Evolutionary conservation across 2,329 filamentous ascomycete species (phyloP).

Genomic region (Lecanoromycetidae sp.): DNA sequence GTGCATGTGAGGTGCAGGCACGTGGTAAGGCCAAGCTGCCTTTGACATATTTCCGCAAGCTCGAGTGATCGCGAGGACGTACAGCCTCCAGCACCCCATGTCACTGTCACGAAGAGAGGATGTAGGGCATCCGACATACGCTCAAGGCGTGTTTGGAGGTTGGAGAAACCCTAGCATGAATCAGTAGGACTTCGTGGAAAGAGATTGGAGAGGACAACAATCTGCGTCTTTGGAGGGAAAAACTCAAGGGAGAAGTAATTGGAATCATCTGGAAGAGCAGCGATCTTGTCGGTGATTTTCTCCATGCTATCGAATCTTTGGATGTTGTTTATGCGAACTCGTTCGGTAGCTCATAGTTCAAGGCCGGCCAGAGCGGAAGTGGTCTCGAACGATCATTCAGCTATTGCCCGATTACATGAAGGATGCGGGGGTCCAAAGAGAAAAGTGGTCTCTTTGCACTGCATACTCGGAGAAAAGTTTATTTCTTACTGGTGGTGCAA

Average conservation of each 20-base stretch:
- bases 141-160: conserved; percentile 82
- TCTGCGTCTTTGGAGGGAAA: conserved; percentile 94
- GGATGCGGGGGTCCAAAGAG: too few relatives aligned
- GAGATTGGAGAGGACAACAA: conserved; percentile 36
- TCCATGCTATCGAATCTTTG: conserved; percentile 42
- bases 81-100: conserved; percentile 92
- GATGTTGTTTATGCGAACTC: not conserved
- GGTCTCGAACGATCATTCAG: too few relatives aligned
- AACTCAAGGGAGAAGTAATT: conserved; percentile 96
- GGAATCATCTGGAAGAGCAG: conserved; percentile 66
- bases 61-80: conserved; percentile 86
- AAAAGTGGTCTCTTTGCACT: not conserved
- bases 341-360: not conserved
- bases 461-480: too few relatives aligned
- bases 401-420: too few relatives aligned
- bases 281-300: conserved; percentile 91
- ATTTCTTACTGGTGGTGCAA: too few relatives aligned
- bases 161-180: conserved; percentile 60
- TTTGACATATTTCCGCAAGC: conserved; percentile 87
- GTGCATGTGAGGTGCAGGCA: conserved; percentile 95
- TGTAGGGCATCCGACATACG: conserved; percentile 87
- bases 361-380: too few relatives aligned
- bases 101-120: conserved; percentile 91
- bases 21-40: conserved; percentile 82
- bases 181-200: not conserved